phyloP scores from a whole-genome alignment of 768 basidiomycete genomes.

The Russula vinacea region DNA sequence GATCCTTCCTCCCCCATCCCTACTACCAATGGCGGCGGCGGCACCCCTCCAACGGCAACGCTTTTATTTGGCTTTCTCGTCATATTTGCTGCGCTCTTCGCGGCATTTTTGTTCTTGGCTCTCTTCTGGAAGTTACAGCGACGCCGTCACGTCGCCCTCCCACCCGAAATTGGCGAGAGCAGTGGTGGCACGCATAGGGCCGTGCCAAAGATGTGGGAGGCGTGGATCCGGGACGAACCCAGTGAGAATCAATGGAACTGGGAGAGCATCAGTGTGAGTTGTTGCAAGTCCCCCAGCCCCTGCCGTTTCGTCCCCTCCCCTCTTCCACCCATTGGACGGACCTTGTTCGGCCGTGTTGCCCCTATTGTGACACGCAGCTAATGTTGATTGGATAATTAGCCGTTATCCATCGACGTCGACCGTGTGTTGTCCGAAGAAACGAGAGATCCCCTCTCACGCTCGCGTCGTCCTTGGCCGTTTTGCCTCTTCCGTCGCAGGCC shows the following conservation, averaged over 20 bases:
- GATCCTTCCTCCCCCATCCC: background rate
- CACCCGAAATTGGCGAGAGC: conserved; percentile 9
- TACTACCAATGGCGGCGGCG: background rate
- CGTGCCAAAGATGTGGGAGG: conserved; percentile 23
- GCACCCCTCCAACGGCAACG: background rate
- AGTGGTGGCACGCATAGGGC: background rate
- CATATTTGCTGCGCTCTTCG: conserved; percentile 9
- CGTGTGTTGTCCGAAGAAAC: background rate
- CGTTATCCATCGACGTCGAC: conserved; percentile 12
- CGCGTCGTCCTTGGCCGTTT: background rate
- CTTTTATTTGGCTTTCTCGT: conserved; percentile 12
- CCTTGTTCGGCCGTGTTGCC: background rate
- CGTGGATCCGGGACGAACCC: conserved; percentile 19
- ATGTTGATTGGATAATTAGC: conserved; percentile 2
- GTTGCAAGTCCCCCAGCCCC: too few species aligned
- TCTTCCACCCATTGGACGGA: too few species aligned
- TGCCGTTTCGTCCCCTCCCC: background rate
- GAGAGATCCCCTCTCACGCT: too few species aligned
- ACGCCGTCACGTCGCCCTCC: background rate
- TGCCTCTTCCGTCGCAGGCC: background rate
- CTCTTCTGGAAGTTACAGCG: conserved; percentile 18
- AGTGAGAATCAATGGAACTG: conserved; percentile 2
- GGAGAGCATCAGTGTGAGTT: conserved; percentile 18
- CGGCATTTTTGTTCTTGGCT: conserved; percentile 1
- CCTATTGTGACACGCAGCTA: background rate